phyloP scores from a whole-genome alignment of 257 asterid genomes.

The Solanum lycopersicoides region DNA sequence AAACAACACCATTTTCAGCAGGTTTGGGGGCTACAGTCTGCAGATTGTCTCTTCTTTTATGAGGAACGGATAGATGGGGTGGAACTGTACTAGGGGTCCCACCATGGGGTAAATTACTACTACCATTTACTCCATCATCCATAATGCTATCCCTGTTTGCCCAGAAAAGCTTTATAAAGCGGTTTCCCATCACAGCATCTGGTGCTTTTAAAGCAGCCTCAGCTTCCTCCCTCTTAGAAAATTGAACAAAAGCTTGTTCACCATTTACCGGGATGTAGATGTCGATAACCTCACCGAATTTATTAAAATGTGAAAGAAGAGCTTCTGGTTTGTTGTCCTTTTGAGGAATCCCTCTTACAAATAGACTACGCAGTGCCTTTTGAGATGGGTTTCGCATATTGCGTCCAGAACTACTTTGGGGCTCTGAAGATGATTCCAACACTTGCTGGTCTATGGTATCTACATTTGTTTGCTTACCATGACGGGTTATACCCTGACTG shows the following conservation, averaged over 20 bases:
- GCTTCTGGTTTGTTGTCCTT: constrained; percentile 85
- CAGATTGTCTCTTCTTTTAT: constrained; percentile 46
- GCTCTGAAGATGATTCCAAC: constrained; percentile 38
- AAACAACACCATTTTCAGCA: constrained; percentile 8
- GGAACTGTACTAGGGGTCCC: constrained; percentile 15
- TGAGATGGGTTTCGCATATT: constrained; percentile 50
- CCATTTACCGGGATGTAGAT: constrained; percentile 59
- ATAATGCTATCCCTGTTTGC: constrained; percentile 86
- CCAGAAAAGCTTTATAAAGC: constrained; percentile 95
- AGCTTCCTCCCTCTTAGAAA: constrained; percentile 85
- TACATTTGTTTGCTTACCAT: constrained; percentile 26
- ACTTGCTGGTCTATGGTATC: constrained; percentile 31
- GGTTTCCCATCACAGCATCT: constrained; percentile 98
- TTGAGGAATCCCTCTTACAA: constrained; percentile 68
- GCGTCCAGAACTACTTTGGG: constrained; percentile 36
- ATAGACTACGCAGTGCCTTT: constrained; percentile 73
- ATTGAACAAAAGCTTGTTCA: constrained; percentile 90
- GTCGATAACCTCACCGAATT: constrained; percentile 83
- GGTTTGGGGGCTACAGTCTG: constrained; percentile 30
- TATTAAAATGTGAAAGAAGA: constrained; percentile 82
- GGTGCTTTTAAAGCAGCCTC: constrained; percentile 87
- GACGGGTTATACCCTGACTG: constrained; percentile 22
- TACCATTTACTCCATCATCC: constrained; percentile 41
- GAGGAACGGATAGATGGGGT: constrained; percentile 22
- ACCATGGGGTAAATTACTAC: constrained; percentile 14